Percentiles rank a stretch among this genome's conserved stretches.
These are phyloP conservation scores for Stereocaulon alpinum DNA, from an alignment of 495 filamentous ascomycete species.

Conservation along the genomic window DNA sequence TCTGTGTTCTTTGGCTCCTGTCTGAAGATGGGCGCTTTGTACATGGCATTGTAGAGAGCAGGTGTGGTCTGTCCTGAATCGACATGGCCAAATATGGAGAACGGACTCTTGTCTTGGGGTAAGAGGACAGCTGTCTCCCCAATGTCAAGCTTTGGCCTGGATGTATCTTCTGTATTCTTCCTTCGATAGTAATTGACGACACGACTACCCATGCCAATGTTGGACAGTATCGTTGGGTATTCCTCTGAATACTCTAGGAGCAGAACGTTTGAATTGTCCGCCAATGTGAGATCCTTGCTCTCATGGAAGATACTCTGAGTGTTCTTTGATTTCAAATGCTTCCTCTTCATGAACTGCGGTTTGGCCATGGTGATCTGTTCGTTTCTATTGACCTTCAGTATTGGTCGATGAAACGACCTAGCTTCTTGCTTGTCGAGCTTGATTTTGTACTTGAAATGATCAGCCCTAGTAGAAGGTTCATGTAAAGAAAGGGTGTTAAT, in stretches of 20 bases:
- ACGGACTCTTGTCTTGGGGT: slow-evolving; percentile 89
- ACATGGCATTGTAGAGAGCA: slow-evolving; percentile 90
- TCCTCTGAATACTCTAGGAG: slow-evolving; percentile 95
- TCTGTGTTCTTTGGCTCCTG: slow-evolving; percentile 70
- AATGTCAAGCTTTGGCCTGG: slow-evolving; percentile 63
- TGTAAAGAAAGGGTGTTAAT: background rate
- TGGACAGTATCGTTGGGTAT: slow-evolving; percentile 79
- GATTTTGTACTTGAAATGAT: slow-evolving; percentile 55
- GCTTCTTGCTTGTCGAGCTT: slow-evolving; percentile 69
- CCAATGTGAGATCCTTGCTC: slow-evolving; percentile 66
- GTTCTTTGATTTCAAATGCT: slow-evolving; percentile 64
- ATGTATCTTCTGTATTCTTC: slow-evolving; percentile 66
- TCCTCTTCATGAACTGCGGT: slow-evolving; percentile 62
- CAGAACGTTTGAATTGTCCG: slow-evolving; percentile 76
- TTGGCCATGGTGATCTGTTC: slow-evolving; percentile 47
- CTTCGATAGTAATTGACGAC: slow-evolving; percentile 94
- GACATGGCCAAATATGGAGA: slow-evolving; percentile 87
- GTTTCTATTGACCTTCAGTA: slow-evolving; percentile 46
- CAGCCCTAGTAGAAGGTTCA: background rate
- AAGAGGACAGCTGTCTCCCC: slow-evolving; percentile 80
- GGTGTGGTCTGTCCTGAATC: slow-evolving; percentile 81
- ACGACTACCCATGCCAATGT: slow-evolving; percentile 92
- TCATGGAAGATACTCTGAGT: slow-evolving; percentile 61
- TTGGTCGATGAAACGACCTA: slow-evolving; percentile 83
- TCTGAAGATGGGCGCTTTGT: slow-evolving; percentile 82